Evolutionary conservation across 2,329 filamentous ascomycete genomes (phyloP).

Genomic region (Colletotrichum spinosum): DNA sequence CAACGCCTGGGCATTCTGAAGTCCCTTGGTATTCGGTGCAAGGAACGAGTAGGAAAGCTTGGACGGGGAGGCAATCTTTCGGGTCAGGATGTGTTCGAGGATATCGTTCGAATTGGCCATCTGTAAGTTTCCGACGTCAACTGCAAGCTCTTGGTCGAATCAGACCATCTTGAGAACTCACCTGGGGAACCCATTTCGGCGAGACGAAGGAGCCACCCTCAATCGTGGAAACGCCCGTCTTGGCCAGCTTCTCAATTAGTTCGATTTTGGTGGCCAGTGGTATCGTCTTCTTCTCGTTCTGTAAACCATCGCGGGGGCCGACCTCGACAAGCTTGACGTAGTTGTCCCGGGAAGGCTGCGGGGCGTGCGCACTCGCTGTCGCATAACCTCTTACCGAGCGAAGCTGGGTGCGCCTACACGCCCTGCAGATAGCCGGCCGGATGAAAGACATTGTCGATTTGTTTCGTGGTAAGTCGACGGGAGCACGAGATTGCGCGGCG

Average conservation of each 20-base stretch:
- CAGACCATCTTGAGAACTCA: constrained; percentile 47
- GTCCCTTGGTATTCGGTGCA: constrained; percentile 79
- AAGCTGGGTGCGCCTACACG: constrained; percentile 49
- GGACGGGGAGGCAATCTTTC: constrained; percentile 62
- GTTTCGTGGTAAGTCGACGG: background rate
- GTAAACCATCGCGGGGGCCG: constrained; percentile 85
- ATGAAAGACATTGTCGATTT: constrained; percentile 48
- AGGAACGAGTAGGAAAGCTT: constrained; percentile 84
- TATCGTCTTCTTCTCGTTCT: constrained; percentile 83
- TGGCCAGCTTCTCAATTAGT: constrained; percentile 75
- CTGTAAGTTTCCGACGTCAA: constrained; percentile 51
- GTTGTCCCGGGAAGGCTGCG: constrained; percentile 50
- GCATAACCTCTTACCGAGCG: constrained; percentile 51
- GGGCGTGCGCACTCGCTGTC: constrained; percentile 48
- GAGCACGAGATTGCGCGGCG: constrained; percentile 24
- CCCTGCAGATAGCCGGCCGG: constrained; percentile 52
- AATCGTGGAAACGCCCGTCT: constrained; percentile 77
- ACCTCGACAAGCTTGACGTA: constrained; percentile 80
- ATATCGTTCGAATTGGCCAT: constrained; percentile 85
- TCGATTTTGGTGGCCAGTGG: constrained; percentile 80
- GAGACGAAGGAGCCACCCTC: constrained; percentile 87
- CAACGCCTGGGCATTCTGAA: constrained; percentile 70
- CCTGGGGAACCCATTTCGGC: constrained; percentile 87
- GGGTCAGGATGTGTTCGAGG: constrained; percentile 73
- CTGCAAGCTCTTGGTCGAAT: background rate